These are phyloP conservation scores for Clonostachys rhizophaga DNA, from an alignment of 2,329 filamentous ascomycete genomes.

Conservation along the genomic window DNA sequence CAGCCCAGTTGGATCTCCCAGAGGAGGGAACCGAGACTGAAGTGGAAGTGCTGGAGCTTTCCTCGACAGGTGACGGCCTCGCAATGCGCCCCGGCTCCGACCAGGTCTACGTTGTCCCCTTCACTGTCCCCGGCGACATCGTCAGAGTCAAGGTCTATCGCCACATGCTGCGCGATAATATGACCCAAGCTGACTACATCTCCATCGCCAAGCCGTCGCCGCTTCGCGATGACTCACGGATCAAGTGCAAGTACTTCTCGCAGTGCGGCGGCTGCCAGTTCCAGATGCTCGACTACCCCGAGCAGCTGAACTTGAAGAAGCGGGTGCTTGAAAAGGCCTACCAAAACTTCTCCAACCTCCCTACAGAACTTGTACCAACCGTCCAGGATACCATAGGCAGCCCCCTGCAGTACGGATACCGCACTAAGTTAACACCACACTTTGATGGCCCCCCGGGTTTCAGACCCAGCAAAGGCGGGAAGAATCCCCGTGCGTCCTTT, in stretches of 20 bases:
- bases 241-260: constrained; percentile 83
- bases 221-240: constrained; percentile 69
- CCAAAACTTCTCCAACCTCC: constrained; percentile 81
- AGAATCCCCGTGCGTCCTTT: constrained; percentile 43
- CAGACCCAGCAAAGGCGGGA: constrained; percentile 37
- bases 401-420: constrained; percentile 86
- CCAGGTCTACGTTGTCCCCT: constrained; percentile 81
- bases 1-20: constrained; percentile 37
- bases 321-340: constrained; percentile 88
- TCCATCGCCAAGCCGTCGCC: constrained; percentile 69
- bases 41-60: constrained; percentile 75
- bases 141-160: constrained; percentile 75
- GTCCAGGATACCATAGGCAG: constrained; percentile 85
- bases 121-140: constrained; percentile 79
- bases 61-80: constrained; percentile 88
- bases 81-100: constrained; percentile 62
- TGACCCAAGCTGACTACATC: constrained; percentile 79
- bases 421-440: constrained; percentile 95
- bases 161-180: constrained; percentile 60
- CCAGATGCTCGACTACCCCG: constrained; percentile 88
- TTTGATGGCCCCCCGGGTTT: constrained; percentile 72
- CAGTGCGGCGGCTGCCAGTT: constrained; percentile 92
- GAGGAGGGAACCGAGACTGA: constrained; percentile 72
- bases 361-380: constrained; percentile 67
- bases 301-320: constrained; percentile 82